Base-by-base conservation (phyloP, 495 filamentous ascomycete species). In the Lentithecium fluviatile region DNA sequence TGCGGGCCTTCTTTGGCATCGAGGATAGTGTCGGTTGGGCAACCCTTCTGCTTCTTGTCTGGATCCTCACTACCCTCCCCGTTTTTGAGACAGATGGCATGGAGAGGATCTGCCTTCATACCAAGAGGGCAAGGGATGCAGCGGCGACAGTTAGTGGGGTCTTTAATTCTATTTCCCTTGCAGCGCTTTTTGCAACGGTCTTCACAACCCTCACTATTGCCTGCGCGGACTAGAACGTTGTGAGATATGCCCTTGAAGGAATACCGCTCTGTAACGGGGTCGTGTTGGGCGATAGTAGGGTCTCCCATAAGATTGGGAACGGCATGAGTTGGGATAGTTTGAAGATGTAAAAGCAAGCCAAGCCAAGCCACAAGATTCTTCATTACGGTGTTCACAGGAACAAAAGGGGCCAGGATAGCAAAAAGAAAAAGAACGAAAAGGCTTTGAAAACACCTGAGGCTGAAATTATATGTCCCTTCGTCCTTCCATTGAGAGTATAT, bases 31-130 rank as follows among this genome's bases (percentile, higher is more conserved):
- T 47, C 42, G 23, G 12, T 38, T 5, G 53, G 53, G 29, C 53
- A 56, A 19, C 53, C 53, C 42, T 56, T 56, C 12, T 24, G 38
- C 13, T 45, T 56, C 40, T 56, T 24, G 20, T 56, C 53, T 3
- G 3, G 4, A 10, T 32, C 29, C 10, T 32, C 29, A 10, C 10
- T 32, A 4, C 10, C 4, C 4, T 32, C 29, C 3, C 29, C 29
- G n/a, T 45, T 47, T 15, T 54, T 54, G 19, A 54, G 10, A 20
- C 51, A 54, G 5, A 21, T 42, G 10, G 11, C 20, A 17, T 54
- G 51, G 19, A 24, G 8, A 5, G 36, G 34, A 20, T 54, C 51
- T 8, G 51, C 32, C n/a, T 54, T 54, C 21, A 21, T 54, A 23
- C 51, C 51, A n/a, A 26, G 17, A 40, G 38, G 12, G 42, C 51